These are phyloP conservation scores for Fusarium sp. DNA, from an alignment of 2,329 filamentous ascomycete species.

Conservation along the genomic window DNA sequence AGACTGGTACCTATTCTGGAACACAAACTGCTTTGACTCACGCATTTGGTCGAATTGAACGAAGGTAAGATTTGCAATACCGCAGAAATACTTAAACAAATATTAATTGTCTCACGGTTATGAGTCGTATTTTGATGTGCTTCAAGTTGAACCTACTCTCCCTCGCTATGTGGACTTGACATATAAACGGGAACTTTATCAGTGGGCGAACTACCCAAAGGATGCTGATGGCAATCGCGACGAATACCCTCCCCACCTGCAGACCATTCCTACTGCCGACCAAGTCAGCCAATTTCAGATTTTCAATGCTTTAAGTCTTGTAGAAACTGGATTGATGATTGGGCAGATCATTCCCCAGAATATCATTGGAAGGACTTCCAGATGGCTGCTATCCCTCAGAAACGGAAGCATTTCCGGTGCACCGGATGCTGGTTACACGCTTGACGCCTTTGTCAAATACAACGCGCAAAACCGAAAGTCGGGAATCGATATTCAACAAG, in stretches of 20 bases:
- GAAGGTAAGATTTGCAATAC: background rate
- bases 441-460: background rate
- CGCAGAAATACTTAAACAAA: rapidly evolving
- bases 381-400: background rate
- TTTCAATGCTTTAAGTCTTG: background rate
- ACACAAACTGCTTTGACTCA: background rate
- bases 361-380: background rate
- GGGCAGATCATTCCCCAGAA: background rate
- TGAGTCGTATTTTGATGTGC: background rate
- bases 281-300: background rate
- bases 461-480: background rate
- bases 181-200: background rate
- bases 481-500: background rate
- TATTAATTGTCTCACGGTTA: background rate
- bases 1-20: background rate
- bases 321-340: background rate
- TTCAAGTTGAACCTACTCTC: background rate
- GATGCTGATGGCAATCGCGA: background rate
- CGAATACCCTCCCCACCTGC: background rate
- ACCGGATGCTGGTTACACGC: background rate
- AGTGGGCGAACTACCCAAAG: background rate
- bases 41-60: background rate
- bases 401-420: background rate
- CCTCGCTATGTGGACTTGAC: background rate
- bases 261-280: background rate